Conservation (phyloP, 1,139 yeast species). For the Debaryomyces coudertii region DNA sequence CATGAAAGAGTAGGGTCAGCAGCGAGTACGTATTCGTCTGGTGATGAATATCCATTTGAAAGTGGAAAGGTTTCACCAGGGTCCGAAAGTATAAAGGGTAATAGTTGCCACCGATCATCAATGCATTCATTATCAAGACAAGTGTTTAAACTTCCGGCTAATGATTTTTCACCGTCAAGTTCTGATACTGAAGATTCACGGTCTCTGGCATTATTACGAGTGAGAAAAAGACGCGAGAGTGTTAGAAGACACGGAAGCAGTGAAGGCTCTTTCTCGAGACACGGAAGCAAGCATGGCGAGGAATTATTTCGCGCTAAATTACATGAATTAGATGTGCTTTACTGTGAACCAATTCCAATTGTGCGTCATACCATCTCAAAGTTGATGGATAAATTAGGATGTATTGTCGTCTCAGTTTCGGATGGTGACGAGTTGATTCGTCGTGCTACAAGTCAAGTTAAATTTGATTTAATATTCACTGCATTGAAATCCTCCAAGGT, state of each 20-base stretch:
- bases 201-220: conserved; percentile 55
- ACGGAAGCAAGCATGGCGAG: conserved; percentile 7
- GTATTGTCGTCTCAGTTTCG: conserved; percentile 77
- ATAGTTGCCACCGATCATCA: conserved; percentile 29
- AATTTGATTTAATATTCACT: conserved; percentile 81
- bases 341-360: conserved; percentile 88
- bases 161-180: conserved; percentile 64
- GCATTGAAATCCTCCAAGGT: conserved; percentile 71
- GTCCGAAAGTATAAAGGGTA: conserved; percentile 12
- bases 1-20: conserved; percentile 42
- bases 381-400: conserved; percentile 70
- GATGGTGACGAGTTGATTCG: conserved; percentile 85
- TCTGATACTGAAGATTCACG: conserved; percentile 70
- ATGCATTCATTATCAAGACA: conserved; percentile 33
- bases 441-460: conserved; percentile 80
- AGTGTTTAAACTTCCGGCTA: conserved; percentile 22
- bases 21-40: conserved; percentile 38
- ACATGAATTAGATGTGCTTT: conserved; percentile 61
- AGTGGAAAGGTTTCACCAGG: conserved; percentile 17
- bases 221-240: conserved; percentile 60
- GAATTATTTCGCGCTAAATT: conserved; percentile 12
- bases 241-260: conserved; percentile 36
- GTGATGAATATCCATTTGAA: conserved; percentile 41
- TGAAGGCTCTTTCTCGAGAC: conserved; percentile 11
- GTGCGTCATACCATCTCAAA: conserved; percentile 70